Conservation (phyloP, 2,329 filamentous ascomycete genomes). For the Alternaria longipes region DNA sequence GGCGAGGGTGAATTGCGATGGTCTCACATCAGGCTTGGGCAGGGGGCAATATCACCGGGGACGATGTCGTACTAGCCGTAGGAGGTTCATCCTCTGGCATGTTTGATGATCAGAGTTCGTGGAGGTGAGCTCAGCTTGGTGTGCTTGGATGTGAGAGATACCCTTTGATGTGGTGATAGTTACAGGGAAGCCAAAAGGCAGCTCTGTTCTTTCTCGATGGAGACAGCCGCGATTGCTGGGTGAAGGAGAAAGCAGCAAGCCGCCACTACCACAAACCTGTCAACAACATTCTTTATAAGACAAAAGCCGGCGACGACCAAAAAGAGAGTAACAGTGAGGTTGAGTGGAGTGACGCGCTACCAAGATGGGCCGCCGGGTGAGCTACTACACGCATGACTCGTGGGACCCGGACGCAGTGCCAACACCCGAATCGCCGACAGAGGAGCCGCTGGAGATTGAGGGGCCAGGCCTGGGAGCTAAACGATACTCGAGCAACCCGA, state of each 20-base stretch:
- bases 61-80: background rate
- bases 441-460: slow-evolving; percentile 26
- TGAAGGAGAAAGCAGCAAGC: background rate
- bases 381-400: slow-evolving; percentile 32
- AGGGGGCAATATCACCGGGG: background rate
- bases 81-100: background rate
- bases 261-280: background rate
- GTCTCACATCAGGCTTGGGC: background rate
- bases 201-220: background rate
- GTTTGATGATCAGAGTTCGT: background rate
- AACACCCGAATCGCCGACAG: slow-evolving; percentile 28
- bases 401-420: slow-evolving; percentile 13
- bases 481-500: slow-evolving; percentile 23
- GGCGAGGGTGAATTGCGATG: slow-evolving; percentile 8
- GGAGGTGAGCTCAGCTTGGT: background rate
- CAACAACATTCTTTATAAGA: background rate
- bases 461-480: slow-evolving; percentile 30
- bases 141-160: background rate
- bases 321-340: slow-evolving; percentile 16
- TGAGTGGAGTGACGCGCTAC: slow-evolving; percentile 12
- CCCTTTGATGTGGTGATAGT: background rate
- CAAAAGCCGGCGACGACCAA: background rate
- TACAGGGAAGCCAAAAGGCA: background rate
- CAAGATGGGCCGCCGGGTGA: slow-evolving; percentile 19
- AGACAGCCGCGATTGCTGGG: slow-evolving; percentile 4